Evolutionary conservation across 2,329 filamentous ascomycete genomes (phyloP).

Genomic region (Nigrograna mackinnonii): DNA sequence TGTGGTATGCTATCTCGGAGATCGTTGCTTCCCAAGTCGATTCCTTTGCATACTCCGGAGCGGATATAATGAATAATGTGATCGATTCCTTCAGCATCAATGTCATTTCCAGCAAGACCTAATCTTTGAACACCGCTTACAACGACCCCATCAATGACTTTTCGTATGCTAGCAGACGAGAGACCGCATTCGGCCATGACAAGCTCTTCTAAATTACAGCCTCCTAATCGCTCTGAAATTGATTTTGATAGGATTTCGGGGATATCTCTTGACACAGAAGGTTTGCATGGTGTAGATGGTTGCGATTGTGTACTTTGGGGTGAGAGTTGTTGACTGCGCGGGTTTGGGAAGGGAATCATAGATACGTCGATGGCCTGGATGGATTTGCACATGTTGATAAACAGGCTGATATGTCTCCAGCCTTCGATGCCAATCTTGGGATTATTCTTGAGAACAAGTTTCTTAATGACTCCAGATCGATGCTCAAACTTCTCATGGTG

Average conservation of each 20-base stretch:
- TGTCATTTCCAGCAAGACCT: slow-evolving; percentile 79
- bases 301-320: slow-evolving; percentile 16
- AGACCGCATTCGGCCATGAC: slow-evolving; percentile 81
- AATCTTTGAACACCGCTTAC: slow-evolving; percentile 77
- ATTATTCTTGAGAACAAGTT: slow-evolving; percentile 88
- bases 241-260: slow-evolving; percentile 73
- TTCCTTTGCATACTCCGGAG: slow-evolving; percentile 77
- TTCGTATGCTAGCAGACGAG: slow-evolving; percentile 70
- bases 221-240: slow-evolving; percentile 75
- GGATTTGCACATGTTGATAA: slow-evolving; percentile 86
- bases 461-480: slow-evolving; percentile 78
- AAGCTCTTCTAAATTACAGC: slow-evolving; percentile 77
- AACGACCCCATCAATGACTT: slow-evolving; percentile 80
- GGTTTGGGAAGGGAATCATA: slow-evolving; percentile 68
- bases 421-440: slow-evolving; percentile 79
- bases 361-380: slow-evolving; percentile 87
- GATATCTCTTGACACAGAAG: slow-evolving; percentile 51
- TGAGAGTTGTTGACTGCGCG: slow-evolving; percentile 12
- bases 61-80: slow-evolving; percentile 78
- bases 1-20: slow-evolving; percentile 51
- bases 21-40: slow-evolving; percentile 89
- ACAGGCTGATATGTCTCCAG: slow-evolving; percentile 89
- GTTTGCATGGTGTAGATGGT: slow-evolving; percentile 9
- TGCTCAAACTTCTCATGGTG: slow-evolving; percentile 38
- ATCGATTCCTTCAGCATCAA: slow-evolving; percentile 73